Base-by-base conservation (phyloP, 352 stramenopile genomes). In the Globisporangium orthogonon region DNA sequence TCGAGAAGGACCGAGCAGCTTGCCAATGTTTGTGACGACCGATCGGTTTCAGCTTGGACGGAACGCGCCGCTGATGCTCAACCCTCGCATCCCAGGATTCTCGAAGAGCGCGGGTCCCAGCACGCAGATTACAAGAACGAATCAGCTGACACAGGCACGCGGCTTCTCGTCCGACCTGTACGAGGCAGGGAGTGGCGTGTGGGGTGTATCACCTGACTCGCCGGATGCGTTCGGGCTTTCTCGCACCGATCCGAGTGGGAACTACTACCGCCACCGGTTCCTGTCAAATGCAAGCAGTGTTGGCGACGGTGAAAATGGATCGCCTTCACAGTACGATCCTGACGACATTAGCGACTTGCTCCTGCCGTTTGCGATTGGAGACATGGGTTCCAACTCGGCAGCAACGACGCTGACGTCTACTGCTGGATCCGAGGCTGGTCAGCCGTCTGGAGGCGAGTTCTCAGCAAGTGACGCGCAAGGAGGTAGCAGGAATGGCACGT, bases 351-450 rank as follows among this genome's bases (percentile, higher is more conserved):
- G 61, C 45, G 75, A 86, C 33, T 60, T 86, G 18, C 58, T 80
- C 59, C 61, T 94, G 30, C 84, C 84, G 4, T 94, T 94, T 61
- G 84, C 79, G 2, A 65, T 90, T 1, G 69, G 69, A 5, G 75
- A 80, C 30, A 63, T 72, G 33, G 58, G 57, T 3, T 58, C 60
- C 9, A 56, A 65, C 3, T 71, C 70, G 3, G 84, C 59, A 47
- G 67, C 63, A 43, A 83, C 74, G 4, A 87, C 74, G 23, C 56
- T 77, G 39, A 77, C 70, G 2, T 73, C 79, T 18, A 79, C 77
- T 1, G 70, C 41, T 14, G 55, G 65, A 35, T 76, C 70, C 23
- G 60, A 59, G n/a, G 41, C 45, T n/a, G n/a, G 53, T 29, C 54
- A 65, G 31, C 53, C 57, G 9, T 58, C 61, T 4, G 69, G 58